Evolutionary conservation across 2,329 filamentous ascomycete species (phyloP), one percentile per base, ranked within the genome.

Genomic region (Neopestalotiopsis sp.): DNA sequence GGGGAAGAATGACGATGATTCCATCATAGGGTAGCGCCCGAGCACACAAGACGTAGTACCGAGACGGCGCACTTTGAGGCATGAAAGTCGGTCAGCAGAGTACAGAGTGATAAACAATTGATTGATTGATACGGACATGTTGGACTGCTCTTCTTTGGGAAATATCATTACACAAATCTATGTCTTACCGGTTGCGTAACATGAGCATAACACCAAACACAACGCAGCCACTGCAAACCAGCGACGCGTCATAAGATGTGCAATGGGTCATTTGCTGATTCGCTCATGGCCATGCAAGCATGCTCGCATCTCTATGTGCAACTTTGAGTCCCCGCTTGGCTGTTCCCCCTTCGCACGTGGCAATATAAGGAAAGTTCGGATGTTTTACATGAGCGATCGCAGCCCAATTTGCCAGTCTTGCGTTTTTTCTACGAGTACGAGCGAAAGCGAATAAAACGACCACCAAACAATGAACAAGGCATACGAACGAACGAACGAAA

Each of bases 321-420:
- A 62, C 59, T 53, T 53, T 53, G 14, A n/a, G 45, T 20, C 45
- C n/a, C 45, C 45, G 45, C 45, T 53, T 17, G 45, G 17, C 45
- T 53, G 45, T 53, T 53, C 5, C n/a, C 45, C 45, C 45, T 53
- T 53, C 45, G 45, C 45, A 53, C 45, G 45, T 53, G 45, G 45
- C 45, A 53, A 53, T 53, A 53, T 53, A 24, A 53, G 45, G 9
- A 40, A 40, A 38, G 59, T 62, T 62, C 59, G 59, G 59, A 62
- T 62, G 59, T 62, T 62, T 62, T 34, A 62, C 32, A 62, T 62
- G 30, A 62, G 59, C 59, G 59, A 62, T 62, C 59, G 30, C 32
- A 62, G n/a, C 59, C 32, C 34, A 3, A 17, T 24, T 53, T 53
- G 45, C 17, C 14, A n/a, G 24, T 28, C 24, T 28, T 28, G 24